A percentile compares a stretch with the other conserved stretches of the same genome.
Evolutionary conservation across 495 filamentous ascomycete genomes (phyloP).

Genomic region (Pyrenula massariospora): DNA sequence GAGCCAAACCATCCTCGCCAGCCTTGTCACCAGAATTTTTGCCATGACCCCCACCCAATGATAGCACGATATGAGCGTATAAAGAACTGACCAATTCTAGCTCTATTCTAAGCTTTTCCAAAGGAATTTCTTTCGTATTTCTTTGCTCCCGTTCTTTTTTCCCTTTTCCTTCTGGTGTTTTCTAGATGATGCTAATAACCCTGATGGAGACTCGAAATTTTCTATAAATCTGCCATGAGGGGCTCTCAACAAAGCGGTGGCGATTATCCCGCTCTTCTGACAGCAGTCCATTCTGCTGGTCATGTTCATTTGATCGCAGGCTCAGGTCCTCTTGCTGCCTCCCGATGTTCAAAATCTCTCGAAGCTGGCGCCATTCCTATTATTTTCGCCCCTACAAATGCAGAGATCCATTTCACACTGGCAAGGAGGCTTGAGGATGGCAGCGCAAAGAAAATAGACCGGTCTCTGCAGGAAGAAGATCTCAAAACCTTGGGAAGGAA

Average conservation of each 20-base stretch:
- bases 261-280: slow-evolving; percentile 45
- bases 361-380: slow-evolving; percentile 80
- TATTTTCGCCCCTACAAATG: slow-evolving; percentile 60
- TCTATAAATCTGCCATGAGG: no score
- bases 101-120: no score
- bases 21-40: no score
- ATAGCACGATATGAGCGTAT: no score
- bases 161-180: no score
- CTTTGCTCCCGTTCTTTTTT: no score
- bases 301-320: slow-evolving; percentile 85
- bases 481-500: slow-evolving; percentile 63
- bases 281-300: slow-evolving; percentile 58
- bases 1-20: no score
- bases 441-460: slow-evolving; percentile 58
- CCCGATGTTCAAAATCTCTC: slow-evolving; percentile 68
- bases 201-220: no score
- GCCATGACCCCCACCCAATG: no score
- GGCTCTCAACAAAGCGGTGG: background rate
- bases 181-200: no score
- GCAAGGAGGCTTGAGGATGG: slow-evolving; percentile 60
- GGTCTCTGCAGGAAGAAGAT: slow-evolving; percentile 62
- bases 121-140: no score
- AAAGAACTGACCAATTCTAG: no score
- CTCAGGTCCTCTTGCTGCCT: slow-evolving; percentile 72
- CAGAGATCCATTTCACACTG: slow-evolving; percentile 58